A percentile compares a stretch with the other conserved stretches of the same genome.
Conservation (phyloP, 306 rosid genomes). For the Cucumis cinereus region DNA sequence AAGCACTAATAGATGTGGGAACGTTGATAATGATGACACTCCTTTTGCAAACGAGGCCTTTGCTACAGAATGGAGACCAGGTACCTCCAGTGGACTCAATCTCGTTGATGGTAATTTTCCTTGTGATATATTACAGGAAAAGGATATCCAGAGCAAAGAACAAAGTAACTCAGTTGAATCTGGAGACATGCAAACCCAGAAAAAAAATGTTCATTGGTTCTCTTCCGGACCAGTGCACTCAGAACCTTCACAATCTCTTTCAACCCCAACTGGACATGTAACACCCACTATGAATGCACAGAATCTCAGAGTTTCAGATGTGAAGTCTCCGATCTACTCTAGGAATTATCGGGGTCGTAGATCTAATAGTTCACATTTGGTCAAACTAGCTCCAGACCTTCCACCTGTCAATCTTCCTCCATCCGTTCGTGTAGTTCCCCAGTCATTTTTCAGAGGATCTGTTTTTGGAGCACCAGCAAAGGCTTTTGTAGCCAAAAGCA, state of each 20-base stretch:
- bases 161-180: conserved; percentile 15
- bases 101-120: conserved; percentile 33
- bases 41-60: conserved; percentile 69
- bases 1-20: conserved; percentile 22
- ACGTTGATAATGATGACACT: conserved; percentile 39
- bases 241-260: conserved; percentile 31
- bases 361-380: conserved; percentile 35
- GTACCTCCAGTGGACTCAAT: conserved; percentile 26
- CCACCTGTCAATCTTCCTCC: conserved; percentile 96
- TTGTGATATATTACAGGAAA: conserved; percentile 20
- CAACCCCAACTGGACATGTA: conserved; percentile 24
- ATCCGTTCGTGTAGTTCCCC: conserved; percentile 76
- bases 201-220: conserved; percentile 21
- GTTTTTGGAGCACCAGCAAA: conserved; percentile 30
- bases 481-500: conserved; percentile 31
- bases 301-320: conserved; percentile 25
- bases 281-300: conserved; percentile 20
- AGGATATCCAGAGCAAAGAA: conserved; percentile 19
- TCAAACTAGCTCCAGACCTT: conserved; percentile 78
- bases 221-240: conserved; percentile 25
- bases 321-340: conserved; percentile 25
- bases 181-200: conserved; percentile 34
- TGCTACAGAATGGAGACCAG: conserved; percentile 83
- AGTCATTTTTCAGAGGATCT: conserved; percentile 53
- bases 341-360: conserved; percentile 49